Base-by-base conservation (phyloP, 179 eudicot species). In the Actinidia arguta region DNA sequence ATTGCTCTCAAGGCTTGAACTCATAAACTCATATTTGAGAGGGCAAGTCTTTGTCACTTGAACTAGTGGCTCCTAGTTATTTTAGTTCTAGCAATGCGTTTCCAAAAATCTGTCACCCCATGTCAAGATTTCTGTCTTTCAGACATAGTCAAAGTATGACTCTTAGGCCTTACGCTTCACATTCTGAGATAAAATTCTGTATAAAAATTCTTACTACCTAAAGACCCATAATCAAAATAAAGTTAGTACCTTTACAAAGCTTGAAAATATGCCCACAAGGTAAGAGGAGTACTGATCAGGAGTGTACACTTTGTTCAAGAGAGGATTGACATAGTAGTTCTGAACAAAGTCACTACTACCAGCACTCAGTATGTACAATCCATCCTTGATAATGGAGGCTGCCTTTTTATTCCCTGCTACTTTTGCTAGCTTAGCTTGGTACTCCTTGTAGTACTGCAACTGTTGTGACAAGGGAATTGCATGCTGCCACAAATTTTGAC, bases 321-420 rank as follows among this genome's bases (percentile, higher is more conserved):
- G 87, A 80, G 98, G 98, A 78, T 95, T 95, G 46, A 92, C 84
- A 72, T 94, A 97, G 81, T 97, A 97, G 79, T 95, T 97, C 80
- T 92, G 99, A n/a, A 93, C 24, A 64, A 92, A 97, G 80, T 97
- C 99, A 74, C 98, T 93, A 78, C 90, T 92, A 22, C 99, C 99
- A 61, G 92, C 91, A 42, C 95, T 86, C 73, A 91, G 59, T 13
- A 97, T 22, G 76, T 95, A 97, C 5, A 97, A 73, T 13, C 92
- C 91, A 44, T 83, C 94, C 47, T 87, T 87, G 31, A 95, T 48
- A 67, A 95, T 97, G 62, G 95, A 88, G 27, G 91, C 85, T 17
- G 98, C 94, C 58, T 93, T 88, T 70, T 73, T 55, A n/a, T 88
- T 85, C 4, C 98, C 97, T 4, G 93, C 97, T 25, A 92, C 94